phyloP scores from a whole-genome alignment of 805 yeast genomes.

The Clavispora santaluciae region DNA sequence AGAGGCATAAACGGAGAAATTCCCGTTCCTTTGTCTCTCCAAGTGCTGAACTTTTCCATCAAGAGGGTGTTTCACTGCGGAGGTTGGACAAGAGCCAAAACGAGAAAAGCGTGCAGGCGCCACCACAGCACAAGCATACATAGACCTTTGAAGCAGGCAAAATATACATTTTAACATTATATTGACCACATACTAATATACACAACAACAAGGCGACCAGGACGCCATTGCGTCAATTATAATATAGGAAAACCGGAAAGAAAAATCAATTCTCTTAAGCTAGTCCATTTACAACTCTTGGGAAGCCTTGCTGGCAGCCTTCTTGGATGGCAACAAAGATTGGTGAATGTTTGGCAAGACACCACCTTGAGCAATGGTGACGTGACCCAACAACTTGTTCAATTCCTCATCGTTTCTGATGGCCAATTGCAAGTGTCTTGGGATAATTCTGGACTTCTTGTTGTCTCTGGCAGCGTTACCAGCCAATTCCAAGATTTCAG shows the following conservation, averaged over 20 bases:
- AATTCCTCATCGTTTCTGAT: slow-evolving; percentile 51
- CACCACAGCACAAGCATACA: slow-evolving; percentile 1
- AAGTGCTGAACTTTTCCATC: slow-evolving; percentile 52
- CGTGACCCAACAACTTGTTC: slow-evolving; percentile 56
- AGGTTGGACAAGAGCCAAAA: too few species aligned
- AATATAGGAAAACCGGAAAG: slow-evolving; percentile 15
- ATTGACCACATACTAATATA: slow-evolving; percentile 22
- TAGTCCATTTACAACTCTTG: slow-evolving; percentile 19
- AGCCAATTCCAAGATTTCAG: slow-evolving; percentile 48
- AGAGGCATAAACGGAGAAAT: slow-evolving; percentile 80
- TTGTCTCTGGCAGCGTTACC: slow-evolving; percentile 59
- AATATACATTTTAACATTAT: slow-evolving; percentile 11
- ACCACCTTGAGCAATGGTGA: slow-evolving; percentile 54
- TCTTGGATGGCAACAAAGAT: slow-evolving; percentile 39
- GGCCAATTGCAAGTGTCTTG: slow-evolving; percentile 50
- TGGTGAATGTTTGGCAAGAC: slow-evolving; percentile 49
- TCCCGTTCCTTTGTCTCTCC: slow-evolving; percentile 92
- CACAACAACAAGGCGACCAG: slow-evolving; percentile 17
- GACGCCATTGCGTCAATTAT: slow-evolving; percentile 16
- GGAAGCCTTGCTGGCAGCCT: slow-evolving; percentile 20
- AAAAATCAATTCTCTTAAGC: slow-evolving; percentile 17
- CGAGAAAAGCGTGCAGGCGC: not conserved
- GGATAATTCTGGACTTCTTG: slow-evolving; percentile 78
- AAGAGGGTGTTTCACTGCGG: not conserved
- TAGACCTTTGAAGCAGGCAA: not conserved